A percentile compares a stretch with the other conserved stretches of the same genome.
These are phyloP conservation scores for Rhodotorula toruloides DNA, from an alignment of 768 basidiomycete species.

Conservation along the genomic window DNA sequence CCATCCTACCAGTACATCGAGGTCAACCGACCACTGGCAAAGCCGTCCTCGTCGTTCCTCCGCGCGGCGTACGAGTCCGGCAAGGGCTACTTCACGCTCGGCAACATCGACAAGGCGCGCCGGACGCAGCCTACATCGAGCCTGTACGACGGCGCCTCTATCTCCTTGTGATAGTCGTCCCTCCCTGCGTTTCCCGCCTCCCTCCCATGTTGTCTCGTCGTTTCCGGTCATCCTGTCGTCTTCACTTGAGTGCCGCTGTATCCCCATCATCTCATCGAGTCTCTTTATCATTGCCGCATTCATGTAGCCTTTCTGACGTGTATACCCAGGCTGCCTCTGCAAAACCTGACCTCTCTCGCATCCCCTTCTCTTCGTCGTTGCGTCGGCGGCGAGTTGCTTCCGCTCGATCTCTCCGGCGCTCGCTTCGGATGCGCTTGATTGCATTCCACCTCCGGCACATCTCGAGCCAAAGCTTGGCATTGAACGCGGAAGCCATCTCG, in stretches of 20 bases:
- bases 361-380: too few species aligned
- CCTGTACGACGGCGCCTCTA: background rate
- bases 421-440: too few species aligned
- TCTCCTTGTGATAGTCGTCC: background rate
- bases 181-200: too few species aligned
- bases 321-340: too few species aligned
- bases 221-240: background rate
- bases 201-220: background rate
- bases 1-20: conserved; percentile 10
- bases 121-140: background rate
- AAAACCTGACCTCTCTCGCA: too few species aligned
- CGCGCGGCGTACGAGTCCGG: conserved; percentile 18
- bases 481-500: too few species aligned
- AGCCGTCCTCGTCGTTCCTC: conserved; percentile 25
- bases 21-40: background rate
- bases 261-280: background rate
- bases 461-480: too few species aligned
- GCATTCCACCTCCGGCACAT: too few species aligned
- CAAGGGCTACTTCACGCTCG: conserved; percentile 16
- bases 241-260: background rate
- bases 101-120: conserved; percentile 3
- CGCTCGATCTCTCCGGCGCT: too few species aligned
- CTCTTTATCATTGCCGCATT: too few species aligned
- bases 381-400: too few species aligned
- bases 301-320: too few species aligned